Evolutionary conservation across 2,329 filamentous ascomycete genomes (phyloP).

Genomic region (Sporothrix inflata): DNA sequence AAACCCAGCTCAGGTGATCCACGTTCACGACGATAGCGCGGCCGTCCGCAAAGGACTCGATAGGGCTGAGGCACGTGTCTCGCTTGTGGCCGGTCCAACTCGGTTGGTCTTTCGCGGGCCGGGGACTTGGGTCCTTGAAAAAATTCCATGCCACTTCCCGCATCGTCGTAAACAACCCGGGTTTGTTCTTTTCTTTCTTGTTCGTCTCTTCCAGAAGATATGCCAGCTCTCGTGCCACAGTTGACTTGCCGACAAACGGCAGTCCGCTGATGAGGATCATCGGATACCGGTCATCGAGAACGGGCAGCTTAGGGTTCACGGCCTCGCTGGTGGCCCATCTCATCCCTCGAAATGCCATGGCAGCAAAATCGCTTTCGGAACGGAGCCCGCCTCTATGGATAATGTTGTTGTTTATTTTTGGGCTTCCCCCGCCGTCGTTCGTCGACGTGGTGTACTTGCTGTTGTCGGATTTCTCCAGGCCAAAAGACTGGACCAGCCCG

Average conservation of each 20-base stretch:
- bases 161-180: background rate
- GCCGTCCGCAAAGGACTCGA: constrained; percentile 1
- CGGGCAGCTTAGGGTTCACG: background rate
- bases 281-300: background rate
- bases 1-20: background rate
- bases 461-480: background rate
- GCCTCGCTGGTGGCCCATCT: background rate
- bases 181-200: background rate
- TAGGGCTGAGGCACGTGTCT: background rate
- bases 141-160: background rate
- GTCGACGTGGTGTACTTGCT: background rate
- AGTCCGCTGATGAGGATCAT: constrained; percentile 30
- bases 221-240: constrained; percentile 24
- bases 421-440: background rate
- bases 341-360: background rate
- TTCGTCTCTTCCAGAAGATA: background rate
- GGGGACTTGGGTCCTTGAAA: background rate
- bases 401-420: background rate
- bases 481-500: background rate
- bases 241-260: constrained; percentile 28
- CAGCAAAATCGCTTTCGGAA: background rate
- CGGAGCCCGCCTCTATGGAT: background rate
- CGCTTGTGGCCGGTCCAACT: background rate
- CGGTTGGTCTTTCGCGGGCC: background rate
- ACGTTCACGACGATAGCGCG: background rate